Evolutionary conservation across 1,284 basidiomycete genomes (phyloP), one percentile per base, ranked within the genome.

Genomic region (Stygiomarasmius scandens): DNA sequence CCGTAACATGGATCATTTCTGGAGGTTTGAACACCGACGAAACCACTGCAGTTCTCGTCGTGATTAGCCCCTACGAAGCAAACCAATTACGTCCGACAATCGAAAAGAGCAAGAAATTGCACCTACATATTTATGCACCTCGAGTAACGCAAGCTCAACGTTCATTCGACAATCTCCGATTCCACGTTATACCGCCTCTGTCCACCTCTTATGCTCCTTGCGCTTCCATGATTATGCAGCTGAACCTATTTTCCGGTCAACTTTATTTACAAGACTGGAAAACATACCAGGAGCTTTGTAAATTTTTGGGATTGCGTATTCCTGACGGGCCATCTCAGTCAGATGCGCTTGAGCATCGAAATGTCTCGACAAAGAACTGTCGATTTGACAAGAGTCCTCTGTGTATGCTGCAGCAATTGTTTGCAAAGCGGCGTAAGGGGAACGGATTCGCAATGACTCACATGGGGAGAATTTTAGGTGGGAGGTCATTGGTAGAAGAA

Each of bases 201-300:
- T 34, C 52, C 14, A 67, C 68, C 65, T 60, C 38, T 14, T 44
- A 65, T 4, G 56, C 69, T 1, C 44, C 60, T 23, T n/a, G n/a
- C n/a, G n/a, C n/a, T n/a, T n/a, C n/a, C n/a, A 52, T 71, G 1
- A 67, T 69, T 29, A 62, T 68, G 25, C 74, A 79, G 56, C 64
- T 83, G 19, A 75, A 76, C 54, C 58, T 81, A 23, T 80, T 73
- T 50, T 68, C 79, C 12, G 81, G 75, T 23, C 77, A 79, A 56
- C 69, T 80, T 5, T 81, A 75, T 58, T 62, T 80, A 8, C 60
- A 64, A 11, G 60, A 71, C 41, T 66, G 69, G 34, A 62, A 58
- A 9, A 63, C 68, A 2, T 81, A 79, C 50, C 46, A 63, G 22
- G 58, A 60, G 1, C 29, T 77, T 9, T 75, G 75, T 56, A 59